Conservation (phyloP, 208 protist genomes). For the Chromosphaera perkinsii region DNA sequence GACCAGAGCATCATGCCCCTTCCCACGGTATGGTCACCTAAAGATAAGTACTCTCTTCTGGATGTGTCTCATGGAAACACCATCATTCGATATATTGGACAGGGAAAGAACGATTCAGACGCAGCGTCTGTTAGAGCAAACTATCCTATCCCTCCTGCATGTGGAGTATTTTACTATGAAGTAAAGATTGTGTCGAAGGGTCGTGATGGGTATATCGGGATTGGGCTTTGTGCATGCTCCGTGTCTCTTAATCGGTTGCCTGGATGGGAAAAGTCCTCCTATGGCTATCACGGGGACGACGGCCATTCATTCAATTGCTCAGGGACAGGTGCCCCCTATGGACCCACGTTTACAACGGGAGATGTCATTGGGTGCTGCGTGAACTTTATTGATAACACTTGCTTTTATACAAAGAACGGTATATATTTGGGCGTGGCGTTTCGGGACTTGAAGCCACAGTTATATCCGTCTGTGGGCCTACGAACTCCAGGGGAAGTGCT, state of each 20-base stretch:
- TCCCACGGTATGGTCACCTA: constrained; percentile 7
- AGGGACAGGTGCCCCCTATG: constrained; percentile 21
- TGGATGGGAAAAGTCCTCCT: constrained; percentile 33
- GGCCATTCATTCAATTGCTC: constrained; percentile 27
- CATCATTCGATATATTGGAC: constrained; percentile 8
- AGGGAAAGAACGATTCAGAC: constrained; percentile 28
- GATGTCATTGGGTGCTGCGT: constrained; percentile 36
- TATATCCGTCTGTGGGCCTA: constrained; percentile 19
- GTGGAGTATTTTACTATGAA: constrained; percentile 39
- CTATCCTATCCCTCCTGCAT: constrained; percentile 16
- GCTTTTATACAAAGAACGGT: constrained; percentile 45
- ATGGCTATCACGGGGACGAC: constrained; percentile 40
- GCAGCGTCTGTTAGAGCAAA: constrained; percentile 31
- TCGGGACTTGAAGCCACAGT: background rate
- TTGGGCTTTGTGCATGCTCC: constrained; percentile 13
- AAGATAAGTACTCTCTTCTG: constrained; percentile 10
- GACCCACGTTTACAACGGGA: constrained; percentile 23
- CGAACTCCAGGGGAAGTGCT: constrained; percentile 17
- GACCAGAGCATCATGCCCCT: too few relatives aligned
- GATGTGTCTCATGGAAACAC: background rate
- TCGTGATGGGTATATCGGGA: constrained; percentile 32
- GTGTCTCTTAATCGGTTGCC: constrained; percentile 32
- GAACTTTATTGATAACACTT: constrained; percentile 32
- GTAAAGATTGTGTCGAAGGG: constrained; percentile 24
- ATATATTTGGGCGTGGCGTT: constrained; percentile 8